Conservation (phyloP, 805 yeast species). For the Helenozyma baotianmanensis region DNA sequence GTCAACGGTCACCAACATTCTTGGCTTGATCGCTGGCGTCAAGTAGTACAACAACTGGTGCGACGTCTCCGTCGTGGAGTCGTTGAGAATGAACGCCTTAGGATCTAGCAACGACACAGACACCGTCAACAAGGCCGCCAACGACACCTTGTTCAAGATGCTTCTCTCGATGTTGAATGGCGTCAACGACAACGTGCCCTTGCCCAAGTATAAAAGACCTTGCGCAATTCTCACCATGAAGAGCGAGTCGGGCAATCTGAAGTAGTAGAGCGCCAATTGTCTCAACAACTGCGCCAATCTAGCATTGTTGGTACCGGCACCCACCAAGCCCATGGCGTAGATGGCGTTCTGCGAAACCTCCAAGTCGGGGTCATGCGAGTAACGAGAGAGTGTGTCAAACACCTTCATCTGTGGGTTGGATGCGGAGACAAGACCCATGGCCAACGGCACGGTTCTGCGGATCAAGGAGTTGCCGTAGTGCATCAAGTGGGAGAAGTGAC, state of each 20-base stretch:
- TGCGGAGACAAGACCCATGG: conserved; percentile 93
- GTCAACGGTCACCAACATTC: conserved; percentile 89
- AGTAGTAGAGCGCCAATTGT: conserved; percentile 90
- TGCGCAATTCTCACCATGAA: conserved; percentile 94
- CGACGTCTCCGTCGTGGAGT: conserved; percentile 42
- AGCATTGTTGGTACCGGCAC: conserved; percentile 98
- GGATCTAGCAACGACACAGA: conserved; percentile 85
- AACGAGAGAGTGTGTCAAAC: conserved; percentile 91
- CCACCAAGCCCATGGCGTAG: conserved; percentile 95
- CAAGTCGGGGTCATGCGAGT: conserved; percentile 91
- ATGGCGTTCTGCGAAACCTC: conserved; percentile 94
- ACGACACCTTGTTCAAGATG: conserved; percentile 79
- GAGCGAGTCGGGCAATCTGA: conserved; percentile 82
- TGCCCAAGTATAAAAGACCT: conserved; percentile 92
- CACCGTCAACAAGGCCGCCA: conserved; percentile 85
- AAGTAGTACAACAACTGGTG: conserved; percentile 83
- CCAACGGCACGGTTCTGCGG: conserved; percentile 92
- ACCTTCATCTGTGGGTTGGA: conserved; percentile 96
- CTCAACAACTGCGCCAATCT: conserved; percentile 93
- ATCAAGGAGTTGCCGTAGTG: conserved; percentile 93
- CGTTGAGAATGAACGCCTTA: conserved; percentile 68
- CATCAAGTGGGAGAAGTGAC: conserved; percentile 96
- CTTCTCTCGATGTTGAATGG: conserved; percentile 89
- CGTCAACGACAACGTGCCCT: conserved; percentile 86
- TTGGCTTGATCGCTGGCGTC: conserved; percentile 85